These are phyloP conservation scores for Symbiodinium pilosum DNA, from an alignment of 73 alveolate species.

Conservation along the genomic window DNA sequence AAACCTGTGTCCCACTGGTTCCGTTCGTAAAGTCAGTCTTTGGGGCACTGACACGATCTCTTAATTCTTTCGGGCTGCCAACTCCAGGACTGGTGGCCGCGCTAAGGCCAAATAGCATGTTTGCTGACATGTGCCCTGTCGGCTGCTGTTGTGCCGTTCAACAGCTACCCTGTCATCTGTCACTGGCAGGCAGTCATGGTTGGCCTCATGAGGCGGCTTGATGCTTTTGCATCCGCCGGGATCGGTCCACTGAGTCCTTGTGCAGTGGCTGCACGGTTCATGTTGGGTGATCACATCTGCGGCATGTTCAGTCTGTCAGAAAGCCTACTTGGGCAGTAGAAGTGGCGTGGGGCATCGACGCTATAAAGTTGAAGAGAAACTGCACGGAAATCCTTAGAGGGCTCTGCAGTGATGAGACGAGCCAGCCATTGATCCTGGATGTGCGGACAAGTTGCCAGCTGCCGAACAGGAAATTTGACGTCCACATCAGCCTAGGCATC, in stretches of 20 bases:
- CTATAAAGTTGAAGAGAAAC: conserved; percentile 53
- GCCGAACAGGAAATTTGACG: not conserved
- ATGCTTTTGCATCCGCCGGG: conserved; percentile 70
- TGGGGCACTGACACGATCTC: no score
- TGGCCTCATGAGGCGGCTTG: conserved; percentile 57
- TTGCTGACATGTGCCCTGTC: no score
- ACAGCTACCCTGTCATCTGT: no score
- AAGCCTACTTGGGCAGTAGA: not conserved
- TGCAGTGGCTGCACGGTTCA: not conserved
- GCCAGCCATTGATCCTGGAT: not conserved
- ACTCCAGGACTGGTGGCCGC: no score
- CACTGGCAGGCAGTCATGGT: no score
- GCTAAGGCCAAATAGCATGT: no score
- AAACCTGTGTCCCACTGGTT: no score
- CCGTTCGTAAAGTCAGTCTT: no score
- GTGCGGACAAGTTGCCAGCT: not conserved
- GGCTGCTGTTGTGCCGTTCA: no score
- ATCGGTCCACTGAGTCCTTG: conserved; percentile 70
- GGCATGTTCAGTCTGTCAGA: not conserved
- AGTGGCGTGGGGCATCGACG: not conserved
- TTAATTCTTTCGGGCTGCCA: no score
- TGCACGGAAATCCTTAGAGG: conserved; percentile 27
- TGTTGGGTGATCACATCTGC: not conserved
- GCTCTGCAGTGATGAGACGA: no score
- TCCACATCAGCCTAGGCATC: not conserved